These are phyloP conservation scores for Cucumis melo DNA, from an alignment of 306 rosid species.

Conservation along the genomic window DNA sequence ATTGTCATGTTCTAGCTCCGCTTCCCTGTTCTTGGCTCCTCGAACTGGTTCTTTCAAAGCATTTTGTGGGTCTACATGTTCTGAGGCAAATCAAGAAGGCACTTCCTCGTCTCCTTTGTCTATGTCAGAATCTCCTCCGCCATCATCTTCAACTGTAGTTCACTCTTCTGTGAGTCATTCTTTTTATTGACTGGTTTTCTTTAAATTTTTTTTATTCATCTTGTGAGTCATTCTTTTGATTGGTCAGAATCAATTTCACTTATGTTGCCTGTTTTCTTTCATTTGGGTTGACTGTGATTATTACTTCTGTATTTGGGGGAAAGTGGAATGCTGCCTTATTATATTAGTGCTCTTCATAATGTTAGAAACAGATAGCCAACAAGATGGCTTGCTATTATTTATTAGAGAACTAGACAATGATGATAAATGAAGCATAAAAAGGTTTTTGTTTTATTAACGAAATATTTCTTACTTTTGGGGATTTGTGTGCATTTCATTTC, in stretches of 20 bases:
- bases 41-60: slow-evolving; percentile 19
- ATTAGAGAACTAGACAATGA: background rate
- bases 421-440: background rate
- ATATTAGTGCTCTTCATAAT: background rate
- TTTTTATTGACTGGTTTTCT: background rate
- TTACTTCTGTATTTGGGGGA: background rate
- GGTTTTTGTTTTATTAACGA: background rate
- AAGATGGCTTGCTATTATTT: background rate
- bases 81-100: slow-evolving; percentile 24
- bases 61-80: slow-evolving; percentile 26
- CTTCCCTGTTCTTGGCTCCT: slow-evolving; percentile 13
- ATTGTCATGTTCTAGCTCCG: background rate
- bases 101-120: slow-evolving; percentile 24
- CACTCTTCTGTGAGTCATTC: slow-evolving; percentile 31
- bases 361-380: background rate
- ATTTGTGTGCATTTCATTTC: background rate
- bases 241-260: background rate
- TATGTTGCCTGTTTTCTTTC: background rate
- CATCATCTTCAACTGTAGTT: slow-evolving; percentile 19
- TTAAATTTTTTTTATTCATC: background rate
- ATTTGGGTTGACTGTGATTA: background rate
- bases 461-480: background rate
- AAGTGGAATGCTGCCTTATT: background rate
- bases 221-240: background rate
- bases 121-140: background rate